Conservation (phyloP, 2,329 filamentous ascomycete species). For the Nothopassalora personata region DNA sequence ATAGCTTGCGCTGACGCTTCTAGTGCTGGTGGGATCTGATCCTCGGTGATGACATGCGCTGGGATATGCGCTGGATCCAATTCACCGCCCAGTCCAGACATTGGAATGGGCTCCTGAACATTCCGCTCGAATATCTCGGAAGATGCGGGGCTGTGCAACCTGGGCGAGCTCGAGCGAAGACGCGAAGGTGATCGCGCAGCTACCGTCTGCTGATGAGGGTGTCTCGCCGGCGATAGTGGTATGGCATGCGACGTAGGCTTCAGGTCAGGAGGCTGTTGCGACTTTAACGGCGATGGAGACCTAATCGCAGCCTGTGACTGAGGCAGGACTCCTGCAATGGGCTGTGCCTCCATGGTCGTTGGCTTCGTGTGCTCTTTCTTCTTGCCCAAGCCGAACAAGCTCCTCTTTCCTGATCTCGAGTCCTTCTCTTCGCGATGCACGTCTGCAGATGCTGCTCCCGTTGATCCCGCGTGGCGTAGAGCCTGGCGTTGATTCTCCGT, state of each 20-base stretch:
- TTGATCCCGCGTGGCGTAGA: slow-evolving; percentile 2
- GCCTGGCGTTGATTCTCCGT: slow-evolving; percentile 11
- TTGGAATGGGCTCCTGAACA: slow-evolving; percentile 64
- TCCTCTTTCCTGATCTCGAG: slow-evolving; percentile 10
- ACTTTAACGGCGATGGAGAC: slow-evolving; percentile 4
- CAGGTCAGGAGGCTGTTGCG: slow-evolving; percentile 12
- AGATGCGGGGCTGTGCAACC: slow-evolving; percentile 70
- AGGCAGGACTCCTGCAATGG: slow-evolving; percentile 3
- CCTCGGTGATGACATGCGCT: slow-evolving; percentile 87
- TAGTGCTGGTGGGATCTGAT: slow-evolving; percentile 85
- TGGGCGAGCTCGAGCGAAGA: slow-evolving; percentile 64
- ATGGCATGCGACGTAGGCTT: slow-evolving; percentile 13
- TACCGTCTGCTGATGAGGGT: slow-evolving; percentile 18
- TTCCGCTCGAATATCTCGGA: slow-evolving; percentile 86
- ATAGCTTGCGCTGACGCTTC: slow-evolving; percentile 90
- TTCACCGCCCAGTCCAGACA: slow-evolving; percentile 56
- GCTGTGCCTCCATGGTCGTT: slow-evolving; percentile 6
- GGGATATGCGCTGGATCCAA: slow-evolving; percentile 76
- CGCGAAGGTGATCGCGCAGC: slow-evolving; percentile 36
- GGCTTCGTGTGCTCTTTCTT: slow-evolving; percentile 11
- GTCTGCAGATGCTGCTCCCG: neutral
- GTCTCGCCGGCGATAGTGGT: slow-evolving; percentile 25
- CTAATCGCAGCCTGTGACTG: neutral
- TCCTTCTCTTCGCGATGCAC: slow-evolving; percentile 7
- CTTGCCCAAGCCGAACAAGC: slow-evolving; percentile 15